These are phyloP conservation scores for Clathrospora elynae DNA, from an alignment of 2,329 filamentous ascomycete genomes.

Conservation along the genomic window DNA sequence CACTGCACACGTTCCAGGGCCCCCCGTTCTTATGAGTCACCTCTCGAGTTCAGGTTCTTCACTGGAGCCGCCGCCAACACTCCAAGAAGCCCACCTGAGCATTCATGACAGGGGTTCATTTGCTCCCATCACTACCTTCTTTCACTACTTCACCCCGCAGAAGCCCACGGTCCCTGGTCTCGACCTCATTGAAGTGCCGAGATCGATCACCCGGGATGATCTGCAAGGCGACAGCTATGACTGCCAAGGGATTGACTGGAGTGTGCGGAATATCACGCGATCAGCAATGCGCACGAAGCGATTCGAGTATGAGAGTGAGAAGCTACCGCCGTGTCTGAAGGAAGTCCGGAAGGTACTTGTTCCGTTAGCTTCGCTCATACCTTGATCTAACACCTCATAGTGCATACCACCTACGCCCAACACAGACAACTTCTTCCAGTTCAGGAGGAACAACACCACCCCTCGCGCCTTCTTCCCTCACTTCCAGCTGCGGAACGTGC, in stretches of 20 bases:
- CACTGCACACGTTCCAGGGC: conserved; percentile 17
- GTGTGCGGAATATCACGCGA: conserved; percentile 36
- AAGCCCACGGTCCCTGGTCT: conserved; percentile 26
- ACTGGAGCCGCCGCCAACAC: conserved; percentile 29
- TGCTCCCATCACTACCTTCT: conserved; percentile 37
- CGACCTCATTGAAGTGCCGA: conserved; percentile 32
- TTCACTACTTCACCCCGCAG: conserved; percentile 24
- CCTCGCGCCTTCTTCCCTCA: conserved; percentile 60
- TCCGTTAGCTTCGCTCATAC: neutral
- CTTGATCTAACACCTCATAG: conserved; percentile 20
- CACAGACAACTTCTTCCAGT: conserved; percentile 55
- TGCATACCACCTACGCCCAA: conserved; percentile 38
- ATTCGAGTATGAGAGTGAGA: conserved; percentile 27
- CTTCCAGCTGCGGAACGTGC: conserved; percentile 64
- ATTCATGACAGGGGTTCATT: conserved; percentile 40
- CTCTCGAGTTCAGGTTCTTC: conserved; percentile 24
- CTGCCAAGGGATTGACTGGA: conserved; percentile 49
- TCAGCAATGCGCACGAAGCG: conserved; percentile 33
- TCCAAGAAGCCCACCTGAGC: conserved; percentile 37
- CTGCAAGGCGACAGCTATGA: conserved; percentile 45
- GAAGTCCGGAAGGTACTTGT: conserved; percentile 27
- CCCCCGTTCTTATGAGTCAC: conserved; percentile 16
- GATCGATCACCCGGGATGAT: conserved; percentile 38
- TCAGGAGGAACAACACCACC: conserved; percentile 55
- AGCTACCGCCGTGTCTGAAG: conserved; percentile 23